Evolutionary conservation across 768 basidiomycete genomes (phyloP).

Genomic region (Zangia roseola): DNA sequence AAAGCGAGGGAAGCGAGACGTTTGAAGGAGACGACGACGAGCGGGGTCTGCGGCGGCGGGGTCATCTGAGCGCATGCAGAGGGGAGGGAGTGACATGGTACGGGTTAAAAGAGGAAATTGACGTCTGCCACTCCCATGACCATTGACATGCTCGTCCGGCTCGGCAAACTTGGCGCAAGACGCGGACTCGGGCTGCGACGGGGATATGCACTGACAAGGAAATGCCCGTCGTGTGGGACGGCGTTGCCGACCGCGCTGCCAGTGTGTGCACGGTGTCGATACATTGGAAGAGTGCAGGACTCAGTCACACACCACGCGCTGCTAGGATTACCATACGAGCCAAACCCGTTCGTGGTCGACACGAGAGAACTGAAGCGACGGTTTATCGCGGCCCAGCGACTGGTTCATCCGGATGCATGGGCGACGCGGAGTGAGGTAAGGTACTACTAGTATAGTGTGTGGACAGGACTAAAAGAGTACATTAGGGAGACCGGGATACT

Average conservation of each 20-base stretch:
- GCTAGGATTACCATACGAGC: slow-evolving; percentile 57
- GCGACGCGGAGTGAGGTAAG: slow-evolving; percentile 59
- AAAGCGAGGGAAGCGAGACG: slow-evolving; percentile 31
- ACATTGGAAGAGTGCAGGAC: slow-evolving; percentile 57
- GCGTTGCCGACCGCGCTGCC: slow-evolving; percentile 64
- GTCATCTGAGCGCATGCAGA: slow-evolving; percentile 39
- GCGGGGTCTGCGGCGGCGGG: slow-evolving; percentile 45
- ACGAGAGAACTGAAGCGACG: slow-evolving; percentile 53
- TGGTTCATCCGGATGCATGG: slow-evolving; percentile 89
- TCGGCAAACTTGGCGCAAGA: slow-evolving; percentile 10
- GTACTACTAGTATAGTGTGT: slow-evolving; percentile 2
- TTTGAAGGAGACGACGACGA: slow-evolving; percentile 43
- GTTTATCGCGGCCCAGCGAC: slow-evolving; percentile 70
- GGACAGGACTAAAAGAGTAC: slow-evolving; percentile 10
- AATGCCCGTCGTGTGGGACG: slow-evolving; percentile 64
- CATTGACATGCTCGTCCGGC: slow-evolving; percentile 17
- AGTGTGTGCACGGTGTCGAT: slow-evolving; percentile 72
- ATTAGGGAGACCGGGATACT: slow-evolving; percentile 22
- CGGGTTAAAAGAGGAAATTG: slow-evolving; percentile 1
- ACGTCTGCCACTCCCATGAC: slow-evolving; percentile 1
- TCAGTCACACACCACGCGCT: slow-evolving; percentile 64
- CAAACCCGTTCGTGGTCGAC: slow-evolving; percentile 75
- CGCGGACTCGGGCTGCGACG: slow-evolving; percentile 14
- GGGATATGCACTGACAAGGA: slow-evolving; percentile 12
- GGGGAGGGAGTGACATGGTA: slow-evolving; percentile 35